These are phyloP conservation scores for Clonostachys chloroleuca DNA, from an alignment of 2,329 filamentous ascomycete genomes.

Conservation along the genomic window DNA sequence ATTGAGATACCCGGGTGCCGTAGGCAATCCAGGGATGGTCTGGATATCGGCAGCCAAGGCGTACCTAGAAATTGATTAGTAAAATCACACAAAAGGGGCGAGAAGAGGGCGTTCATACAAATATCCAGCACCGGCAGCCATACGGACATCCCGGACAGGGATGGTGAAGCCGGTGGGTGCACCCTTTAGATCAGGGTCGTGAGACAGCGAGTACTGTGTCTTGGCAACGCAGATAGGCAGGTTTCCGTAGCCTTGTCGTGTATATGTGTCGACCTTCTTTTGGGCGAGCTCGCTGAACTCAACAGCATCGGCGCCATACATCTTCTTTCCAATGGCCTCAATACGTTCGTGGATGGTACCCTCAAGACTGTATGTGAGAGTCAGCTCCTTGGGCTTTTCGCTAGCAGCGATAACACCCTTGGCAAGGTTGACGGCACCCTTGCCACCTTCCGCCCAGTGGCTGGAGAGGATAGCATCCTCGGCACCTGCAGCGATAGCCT, in stretches of 20 bases:
- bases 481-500: constrained; percentile 85
- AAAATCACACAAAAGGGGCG: constrained; percentile 3
- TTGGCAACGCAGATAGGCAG: constrained; percentile 96
- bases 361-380: constrained; percentile 78
- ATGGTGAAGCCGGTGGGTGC: constrained; percentile 92
- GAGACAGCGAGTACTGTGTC: constrained; percentile 95
- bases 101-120: constrained; percentile 49
- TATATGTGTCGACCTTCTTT: constrained; percentile 95
- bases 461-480: constrained; percentile 91
- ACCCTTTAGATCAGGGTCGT: constrained; percentile 91
- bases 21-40: constrained; percentile 93
- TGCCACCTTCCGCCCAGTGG: constrained; percentile 95
- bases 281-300: constrained; percentile 93
- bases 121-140: constrained; percentile 93
- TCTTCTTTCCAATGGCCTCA: constrained; percentile 81
- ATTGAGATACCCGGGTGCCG: constrained; percentile 91
- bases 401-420: constrained; percentile 80
- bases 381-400: constrained; percentile 81
- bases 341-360: constrained; percentile 84
- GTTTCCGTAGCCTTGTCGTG: constrained; percentile 84
- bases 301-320: constrained; percentile 89
- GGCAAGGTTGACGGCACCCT: constrained; percentile 84
- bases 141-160: constrained; percentile 87
- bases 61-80: constrained; percentile 54
- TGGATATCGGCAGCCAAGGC: constrained; percentile 96